These are phyloP conservation scores for Coniochaeta pulveracea DNA, from an alignment of 2,329 filamentous ascomycete genomes.

Conservation along the genomic window DNA sequence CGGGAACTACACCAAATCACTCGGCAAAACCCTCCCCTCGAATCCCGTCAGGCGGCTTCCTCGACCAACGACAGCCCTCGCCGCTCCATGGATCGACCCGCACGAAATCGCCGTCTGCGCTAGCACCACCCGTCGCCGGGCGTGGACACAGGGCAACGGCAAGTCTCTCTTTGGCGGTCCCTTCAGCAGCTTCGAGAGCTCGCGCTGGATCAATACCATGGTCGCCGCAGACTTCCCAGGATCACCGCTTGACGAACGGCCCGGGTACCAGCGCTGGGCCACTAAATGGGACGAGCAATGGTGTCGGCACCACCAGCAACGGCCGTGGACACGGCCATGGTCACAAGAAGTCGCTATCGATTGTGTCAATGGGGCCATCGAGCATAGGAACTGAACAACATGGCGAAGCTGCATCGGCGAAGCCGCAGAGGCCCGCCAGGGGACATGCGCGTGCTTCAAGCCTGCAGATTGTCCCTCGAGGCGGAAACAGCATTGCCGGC, in stretches of 20 bases:
- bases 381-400: conserved; percentile 32
- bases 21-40: conserved; percentile 13
- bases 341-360: conserved; percentile 70
- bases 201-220: conserved; percentile 37
- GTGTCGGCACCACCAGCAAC: conserved; percentile 7
- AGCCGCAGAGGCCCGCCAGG: conserved; percentile 40
- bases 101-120: conserved; percentile 23
- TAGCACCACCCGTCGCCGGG: conserved; percentile 31
- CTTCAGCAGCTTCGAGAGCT: conserved; percentile 30
- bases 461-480: conserved; percentile 57
- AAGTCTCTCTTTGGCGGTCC: conserved; percentile 53
- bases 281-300: conserved; percentile 10
- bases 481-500: conserved; percentile 29
- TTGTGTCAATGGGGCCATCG: conserved; percentile 61
- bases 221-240: conserved; percentile 13
- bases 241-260: conserved; percentile 9
- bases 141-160: conserved; percentile 56
- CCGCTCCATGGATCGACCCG: conserved; percentile 27
- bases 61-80: conserved; percentile 25
- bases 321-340: conserved; percentile 32
- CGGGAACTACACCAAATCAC: conserved; percentile 11
- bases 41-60: conserved; percentile 22
- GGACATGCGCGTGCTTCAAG: conserved; percentile 72
- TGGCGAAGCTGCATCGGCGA: conserved; percentile 26
- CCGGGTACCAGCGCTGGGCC: conserved; percentile 13